These are phyloP conservation scores for Sergeia podlipaevii DNA, from an alignment of 208 protist species.

Conservation along the genomic window DNA sequence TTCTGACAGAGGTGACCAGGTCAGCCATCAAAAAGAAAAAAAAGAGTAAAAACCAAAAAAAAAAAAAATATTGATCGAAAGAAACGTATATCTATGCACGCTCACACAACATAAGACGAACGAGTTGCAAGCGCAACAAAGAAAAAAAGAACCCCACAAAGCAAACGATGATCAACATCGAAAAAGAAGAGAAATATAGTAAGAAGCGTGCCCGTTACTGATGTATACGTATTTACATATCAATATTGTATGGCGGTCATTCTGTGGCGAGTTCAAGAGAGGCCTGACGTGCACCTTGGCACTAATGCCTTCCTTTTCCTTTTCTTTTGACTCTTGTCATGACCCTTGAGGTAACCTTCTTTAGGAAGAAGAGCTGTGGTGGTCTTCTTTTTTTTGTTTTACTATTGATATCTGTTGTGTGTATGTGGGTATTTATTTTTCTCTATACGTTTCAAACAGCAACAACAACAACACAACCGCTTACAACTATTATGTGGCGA, in stretches of 20 bases:
- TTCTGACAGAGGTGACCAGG: too few species aligned
- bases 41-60: neutral
- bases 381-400: neutral
- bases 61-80: too few species aligned
- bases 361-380: too few species aligned
- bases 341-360: too few species aligned
- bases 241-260: slow-evolving; percentile 5
- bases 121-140: slow-evolving; percentile 5
- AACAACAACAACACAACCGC: slow-evolving; percentile 7
- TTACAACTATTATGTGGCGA: too few species aligned
- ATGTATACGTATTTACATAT: slow-evolving; percentile 1
- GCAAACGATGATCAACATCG: slow-evolving; percentile 5
- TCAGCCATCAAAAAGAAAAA: slow-evolving; percentile 7
- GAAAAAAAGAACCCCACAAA: neutral
- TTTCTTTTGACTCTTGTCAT: slow-evolving; percentile 16
- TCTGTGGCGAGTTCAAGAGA: too few species aligned
- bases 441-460: neutral
- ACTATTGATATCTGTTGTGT: neutral
- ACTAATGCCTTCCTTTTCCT: slow-evolving; percentile 5
- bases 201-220: neutral
- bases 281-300: neutral
- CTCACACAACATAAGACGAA: too few species aligned
- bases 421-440: slow-evolving; percentile 3
- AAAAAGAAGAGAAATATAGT: slow-evolving; percentile 3
- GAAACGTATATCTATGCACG: too few species aligned